Percentiles rank a stretch among this genome's conserved stretches.
phyloP scores from a whole-genome alignment of 176 grass and related monocot genomes.

The Oryza glaberrima region DNA sequence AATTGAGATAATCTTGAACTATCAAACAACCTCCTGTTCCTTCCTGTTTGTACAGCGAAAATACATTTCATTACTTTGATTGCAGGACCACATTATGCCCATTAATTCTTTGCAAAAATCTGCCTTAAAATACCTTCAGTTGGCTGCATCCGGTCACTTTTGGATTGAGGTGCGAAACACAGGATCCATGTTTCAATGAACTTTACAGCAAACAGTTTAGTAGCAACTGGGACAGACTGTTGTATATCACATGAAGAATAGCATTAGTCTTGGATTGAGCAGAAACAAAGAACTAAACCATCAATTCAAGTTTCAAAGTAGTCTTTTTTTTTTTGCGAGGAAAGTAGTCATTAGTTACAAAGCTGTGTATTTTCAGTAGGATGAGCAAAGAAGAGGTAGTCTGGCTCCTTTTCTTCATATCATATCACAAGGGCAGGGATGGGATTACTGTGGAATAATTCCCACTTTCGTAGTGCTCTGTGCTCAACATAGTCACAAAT shows the following conservation, averaged over 20 bases:
- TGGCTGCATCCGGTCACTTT: slow-evolving; percentile 40
- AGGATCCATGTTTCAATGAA: slow-evolving; percentile 85
- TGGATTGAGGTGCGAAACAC: slow-evolving; percentile 66
- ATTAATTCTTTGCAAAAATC: slow-evolving; percentile 34
- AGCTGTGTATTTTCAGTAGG: slow-evolving; percentile 2
- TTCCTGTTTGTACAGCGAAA: slow-evolving; percentile 61
- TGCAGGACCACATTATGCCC: slow-evolving; percentile 10
- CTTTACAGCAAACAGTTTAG: slow-evolving; percentile 81
- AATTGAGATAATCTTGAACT: slow-evolving; percentile 60
- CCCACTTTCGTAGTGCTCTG: not conserved
- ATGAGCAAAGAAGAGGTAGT: not conserved
- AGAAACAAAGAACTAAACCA: slow-evolving; percentile 32
- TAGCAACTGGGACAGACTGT: slow-evolving; percentile 67
- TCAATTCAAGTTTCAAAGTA: slow-evolving; percentile 29
- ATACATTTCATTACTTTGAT: slow-evolving; percentile 30
- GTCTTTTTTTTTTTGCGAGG: not conserved
- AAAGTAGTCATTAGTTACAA: slow-evolving; percentile 18
- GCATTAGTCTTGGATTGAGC: slow-evolving; percentile 21
- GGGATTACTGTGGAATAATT: not conserved
- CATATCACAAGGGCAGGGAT: not conserved
- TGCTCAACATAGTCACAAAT: slow-evolving; percentile 13
- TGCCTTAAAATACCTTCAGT: slow-evolving; percentile 51
- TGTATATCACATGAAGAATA: slow-evolving; percentile 46
- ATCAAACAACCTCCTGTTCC: slow-evolving; percentile 65
- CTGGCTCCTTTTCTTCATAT: not conserved